Percentiles rank a stretch among this genome's conserved stretches.
phyloP scores from a whole-genome alignment of 2,329 filamentous ascomycete species.

The Hawksworthiomyces lignivorus region DNA sequence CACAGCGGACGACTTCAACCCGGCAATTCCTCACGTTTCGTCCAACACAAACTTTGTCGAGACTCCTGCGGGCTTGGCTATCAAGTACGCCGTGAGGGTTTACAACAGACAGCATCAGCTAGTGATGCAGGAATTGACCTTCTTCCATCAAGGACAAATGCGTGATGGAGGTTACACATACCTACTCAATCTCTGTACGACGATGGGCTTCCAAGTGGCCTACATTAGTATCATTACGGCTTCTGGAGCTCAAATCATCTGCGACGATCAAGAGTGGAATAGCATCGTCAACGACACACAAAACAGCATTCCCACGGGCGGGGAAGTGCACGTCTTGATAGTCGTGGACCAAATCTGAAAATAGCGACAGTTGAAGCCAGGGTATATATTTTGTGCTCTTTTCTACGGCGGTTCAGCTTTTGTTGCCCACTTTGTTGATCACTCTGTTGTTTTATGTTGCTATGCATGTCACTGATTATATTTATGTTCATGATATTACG shows the following conservation, averaged over 20 bases:
- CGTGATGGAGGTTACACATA: slow-evolving; percentile 6
- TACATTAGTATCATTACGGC: slow-evolving; percentile 4
- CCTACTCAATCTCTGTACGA: not conserved
- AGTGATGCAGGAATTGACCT: slow-evolving; percentile 5
- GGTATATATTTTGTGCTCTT: not conserved
- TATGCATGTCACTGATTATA: too few relatives aligned
- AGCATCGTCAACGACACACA: slow-evolving; percentile 5
- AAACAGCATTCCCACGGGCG: slow-evolving; percentile 5
- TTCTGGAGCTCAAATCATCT: slow-evolving; percentile 4
- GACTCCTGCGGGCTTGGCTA: too few relatives aligned
- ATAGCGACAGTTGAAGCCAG: too few relatives aligned
- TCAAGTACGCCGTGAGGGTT: slow-evolving; percentile 10
- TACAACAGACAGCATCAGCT: not conserved
- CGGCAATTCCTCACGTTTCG: too few relatives aligned
- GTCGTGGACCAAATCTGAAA: not conserved
- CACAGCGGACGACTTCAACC: too few relatives aligned
- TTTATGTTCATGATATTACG: too few relatives aligned
- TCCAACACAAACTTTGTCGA: too few relatives aligned
- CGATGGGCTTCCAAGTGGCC: not conserved
- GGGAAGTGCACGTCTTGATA: slow-evolving; percentile 10
- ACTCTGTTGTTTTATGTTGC: too few relatives aligned
- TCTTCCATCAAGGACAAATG: slow-evolving; percentile 4
- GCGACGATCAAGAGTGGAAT: slow-evolving; percentile 6
- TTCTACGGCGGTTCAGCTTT: too few relatives aligned
- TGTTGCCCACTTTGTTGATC: too few relatives aligned